A percentile compares a stretch with the other conserved stretches of the same genome.
phyloP scores from a whole-genome alignment of 139 green algal genomes.

The Gonium pectorale region DNA sequence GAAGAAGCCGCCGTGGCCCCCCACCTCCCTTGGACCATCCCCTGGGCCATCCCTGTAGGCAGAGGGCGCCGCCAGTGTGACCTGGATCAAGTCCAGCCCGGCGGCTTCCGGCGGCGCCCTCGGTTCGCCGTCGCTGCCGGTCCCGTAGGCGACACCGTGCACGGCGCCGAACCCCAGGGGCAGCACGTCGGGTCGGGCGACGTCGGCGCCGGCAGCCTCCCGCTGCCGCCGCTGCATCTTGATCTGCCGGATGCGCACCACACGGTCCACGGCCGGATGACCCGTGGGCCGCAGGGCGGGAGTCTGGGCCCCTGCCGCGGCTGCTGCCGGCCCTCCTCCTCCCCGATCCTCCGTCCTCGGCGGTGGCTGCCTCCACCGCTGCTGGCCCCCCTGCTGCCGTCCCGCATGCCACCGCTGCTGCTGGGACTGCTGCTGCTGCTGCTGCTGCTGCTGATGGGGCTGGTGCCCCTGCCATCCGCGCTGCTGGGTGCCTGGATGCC shows the following conservation, averaged over 20 bases:
- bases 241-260: slow-evolving; percentile 26
- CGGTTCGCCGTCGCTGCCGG: too few relatives aligned
- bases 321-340: not conserved
- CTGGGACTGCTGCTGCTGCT: not conserved
- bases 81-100: not conserved
- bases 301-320: too few relatives aligned
- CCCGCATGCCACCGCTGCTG: not conserved
- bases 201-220: too few relatives aligned
- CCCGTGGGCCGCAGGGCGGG: not conserved
- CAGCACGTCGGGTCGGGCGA: too few relatives aligned
- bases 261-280: slow-evolving; percentile 5
- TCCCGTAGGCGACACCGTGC: too few relatives aligned
- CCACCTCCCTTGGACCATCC: too few relatives aligned
- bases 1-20: not conserved
- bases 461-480: not conserved
- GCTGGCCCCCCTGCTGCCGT: not conserved
- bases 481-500: not conserved
- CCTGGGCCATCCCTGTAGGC: not conserved
- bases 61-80: not conserved
- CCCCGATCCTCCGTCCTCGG: not conserved
- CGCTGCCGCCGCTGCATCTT: not conserved
- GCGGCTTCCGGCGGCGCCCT: too few relatives aligned
- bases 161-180: too few relatives aligned
- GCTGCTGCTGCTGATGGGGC: not conserved
- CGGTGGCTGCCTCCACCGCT: not conserved